Evolutionary conservation across 768 basidiomycete genomes (phyloP).

Genomic region (Hysterangium stoloniferum): DNA sequence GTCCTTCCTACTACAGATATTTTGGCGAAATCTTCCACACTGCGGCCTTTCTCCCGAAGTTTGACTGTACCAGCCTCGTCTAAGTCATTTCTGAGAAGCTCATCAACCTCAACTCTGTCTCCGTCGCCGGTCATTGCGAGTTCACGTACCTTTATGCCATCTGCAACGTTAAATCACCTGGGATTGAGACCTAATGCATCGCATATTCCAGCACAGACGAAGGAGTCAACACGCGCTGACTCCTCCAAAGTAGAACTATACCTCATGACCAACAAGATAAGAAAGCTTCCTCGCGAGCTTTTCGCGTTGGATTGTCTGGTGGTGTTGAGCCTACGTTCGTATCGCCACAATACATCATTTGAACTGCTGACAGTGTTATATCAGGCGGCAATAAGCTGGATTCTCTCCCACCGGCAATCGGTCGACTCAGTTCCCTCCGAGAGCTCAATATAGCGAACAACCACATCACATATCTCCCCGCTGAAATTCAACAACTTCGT

Average conservation of each 20-base stretch:
- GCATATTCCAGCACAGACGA: conserved; percentile 24
- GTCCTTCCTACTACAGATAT: conserved; percentile 42
- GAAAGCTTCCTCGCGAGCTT: conserved; percentile 46
- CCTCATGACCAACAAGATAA: conserved; percentile 48
- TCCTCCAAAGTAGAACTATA: conserved; percentile 41
- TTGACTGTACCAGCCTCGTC: conserved; percentile 10
- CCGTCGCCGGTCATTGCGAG: conserved; percentile 17
- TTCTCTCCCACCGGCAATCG: conserved; percentile 57
- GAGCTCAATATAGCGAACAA: conserved; percentile 60
- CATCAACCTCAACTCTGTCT: conserved; percentile 21
- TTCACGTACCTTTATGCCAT: conserved; percentile 5
- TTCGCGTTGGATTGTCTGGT: conserved; percentile 51
- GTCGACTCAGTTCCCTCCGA: conserved; percentile 40
- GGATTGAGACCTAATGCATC: conserved; percentile 5
- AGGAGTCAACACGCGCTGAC: conserved; percentile 27
- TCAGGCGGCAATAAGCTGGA: conserved; percentile 51
- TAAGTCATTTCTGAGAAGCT: conserved; percentile 8
- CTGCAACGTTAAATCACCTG: conserved; percentile 14
- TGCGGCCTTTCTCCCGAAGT: conserved; percentile 28
- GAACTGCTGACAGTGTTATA: neutral
- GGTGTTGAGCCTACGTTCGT: conserved; percentile 57
- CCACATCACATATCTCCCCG: conserved; percentile 48
- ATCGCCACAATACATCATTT: neutral
- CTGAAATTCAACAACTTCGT: conserved; percentile 56
- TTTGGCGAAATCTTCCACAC: conserved; percentile 30